phyloP scores from a whole-genome alignment of 73 alveolate species.

The Effrenium voratum region DNA sequence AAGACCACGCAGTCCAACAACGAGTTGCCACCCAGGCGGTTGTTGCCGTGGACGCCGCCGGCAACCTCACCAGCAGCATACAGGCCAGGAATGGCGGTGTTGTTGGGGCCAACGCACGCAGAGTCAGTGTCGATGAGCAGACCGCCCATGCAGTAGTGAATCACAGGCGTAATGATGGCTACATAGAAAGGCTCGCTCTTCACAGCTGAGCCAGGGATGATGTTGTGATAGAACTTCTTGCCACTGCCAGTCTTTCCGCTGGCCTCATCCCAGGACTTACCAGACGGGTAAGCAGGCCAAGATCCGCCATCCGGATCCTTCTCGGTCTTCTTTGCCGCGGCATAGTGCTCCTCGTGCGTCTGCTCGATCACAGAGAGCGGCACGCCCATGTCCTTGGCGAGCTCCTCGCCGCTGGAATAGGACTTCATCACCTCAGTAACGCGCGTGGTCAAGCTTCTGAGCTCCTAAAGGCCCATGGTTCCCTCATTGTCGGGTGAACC shows the following conservation, averaged over 20 bases:
- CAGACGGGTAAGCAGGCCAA: slow-evolving; percentile 61
- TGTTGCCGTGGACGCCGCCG: slow-evolving; percentile 96
- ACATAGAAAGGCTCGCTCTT: slow-evolving; percentile 43
- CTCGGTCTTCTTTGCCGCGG: slow-evolving; percentile 69
- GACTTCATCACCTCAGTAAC: slow-evolving; percentile 55
- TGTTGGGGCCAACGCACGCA: slow-evolving; percentile 88
- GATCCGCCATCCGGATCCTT: slow-evolving; percentile 55
- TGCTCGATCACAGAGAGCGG: slow-evolving; percentile 42
- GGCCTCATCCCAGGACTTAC: slow-evolving; percentile 70
- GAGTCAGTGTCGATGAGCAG: slow-evolving; percentile 88
- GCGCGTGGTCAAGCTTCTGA: neutral
- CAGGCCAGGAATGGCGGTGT: slow-evolving; percentile 91
- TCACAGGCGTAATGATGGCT: neutral
- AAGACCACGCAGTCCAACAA: slow-evolving; percentile 95
- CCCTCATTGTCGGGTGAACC: neutral
- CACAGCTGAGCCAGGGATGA: slow-evolving; percentile 45
- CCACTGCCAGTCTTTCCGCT: slow-evolving; percentile 48
- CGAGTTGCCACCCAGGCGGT: slow-evolving; percentile 95
- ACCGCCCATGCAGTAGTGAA: slow-evolving; percentile 96
- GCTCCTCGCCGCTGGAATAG: slow-evolving; percentile 43
- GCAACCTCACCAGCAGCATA: slow-evolving; percentile 96
- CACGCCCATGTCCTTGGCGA: slow-evolving; percentile 90
- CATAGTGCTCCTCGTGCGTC: slow-evolving; percentile 59
- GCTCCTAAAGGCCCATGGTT: too few species aligned
- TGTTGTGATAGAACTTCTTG: slow-evolving; percentile 56